Evolutionary conservation across 805 yeast genomes (phyloP), one percentile per base, ranked within the genome.

Genomic region (Saccharomycopsis selenospora): DNA sequence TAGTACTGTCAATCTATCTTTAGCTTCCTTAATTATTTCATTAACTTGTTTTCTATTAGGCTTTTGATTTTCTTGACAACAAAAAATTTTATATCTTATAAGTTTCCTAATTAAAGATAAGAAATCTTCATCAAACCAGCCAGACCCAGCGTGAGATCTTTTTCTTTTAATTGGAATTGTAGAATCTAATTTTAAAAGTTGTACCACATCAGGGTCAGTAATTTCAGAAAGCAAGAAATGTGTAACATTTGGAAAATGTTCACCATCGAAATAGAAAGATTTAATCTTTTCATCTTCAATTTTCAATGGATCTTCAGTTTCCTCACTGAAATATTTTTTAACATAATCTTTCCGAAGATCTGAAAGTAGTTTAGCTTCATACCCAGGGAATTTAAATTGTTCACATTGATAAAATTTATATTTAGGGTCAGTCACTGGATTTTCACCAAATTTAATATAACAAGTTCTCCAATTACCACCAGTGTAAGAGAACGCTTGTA

Each of bases 381-480:
- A 50, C 6, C 69, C 69, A 2, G 68, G 63, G 4, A 78, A 68
- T 30, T 89, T 75, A 66, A 90, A 93, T 48, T 85, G 82, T 64
- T 90, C 97, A 18, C 90, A 82, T 66, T 93, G 99, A 61, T 79
- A 88, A 28, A 63, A 64, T 51, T 85, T 81, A 56, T 71, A 81
- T 10, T 68, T 61, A 1, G 66, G 57, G 42, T 82, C 79, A 1
- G 64, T 57, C 38, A 76, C 67, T 0, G 98, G 97, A 64, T 91
- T 86, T 36, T 80, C 71, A 0, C 96, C 97, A 56, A 80, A 79
- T 55, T 69, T 75, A 41, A 89, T 80, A 61, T 83, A 88, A 8
- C 93, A 78, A 51, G 87, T 88, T 57, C 98, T 74, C 95, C 96
- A 93, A 0, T 98, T 99, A 0, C 99, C 99, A 59, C 84, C 85